These are phyloP conservation scores for Nakaseomyces kungkrabaensis DNA, from an alignment of 1,139 yeast species.

Conservation along the genomic window DNA sequence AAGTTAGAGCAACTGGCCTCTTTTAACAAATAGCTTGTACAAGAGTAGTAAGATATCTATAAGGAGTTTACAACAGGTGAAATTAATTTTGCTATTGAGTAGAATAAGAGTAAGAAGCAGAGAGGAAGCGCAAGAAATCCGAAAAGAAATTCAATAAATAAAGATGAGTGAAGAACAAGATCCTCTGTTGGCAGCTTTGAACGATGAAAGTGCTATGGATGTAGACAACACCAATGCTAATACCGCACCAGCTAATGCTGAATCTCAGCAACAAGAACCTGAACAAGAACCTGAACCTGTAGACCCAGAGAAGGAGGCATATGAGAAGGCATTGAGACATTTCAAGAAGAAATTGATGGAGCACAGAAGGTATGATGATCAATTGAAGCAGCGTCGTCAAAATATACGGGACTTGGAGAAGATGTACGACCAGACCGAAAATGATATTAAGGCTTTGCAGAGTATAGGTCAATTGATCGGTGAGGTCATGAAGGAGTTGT, in stretches of 20 bases:
- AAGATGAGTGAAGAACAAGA: slow-evolving; percentile 59
- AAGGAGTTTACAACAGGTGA: too few species aligned
- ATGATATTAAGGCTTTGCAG: slow-evolving; percentile 93
- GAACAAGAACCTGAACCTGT: slow-evolving; percentile 16
- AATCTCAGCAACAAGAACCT: slow-evolving; percentile 8
- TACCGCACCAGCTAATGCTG: slow-evolving; percentile 1
- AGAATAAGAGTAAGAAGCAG: too few species aligned
- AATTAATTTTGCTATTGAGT: too few species aligned
- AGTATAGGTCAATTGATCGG: slow-evolving; percentile 97
- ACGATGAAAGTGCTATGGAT: slow-evolving; percentile 30
- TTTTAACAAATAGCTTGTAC: too few species aligned
- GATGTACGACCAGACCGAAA: slow-evolving; percentile 87
- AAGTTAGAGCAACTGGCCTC: too few species aligned
- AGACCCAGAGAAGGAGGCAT: slow-evolving; percentile 54
- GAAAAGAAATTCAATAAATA: too few species aligned
- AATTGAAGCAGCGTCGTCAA: slow-evolving; percentile 74
- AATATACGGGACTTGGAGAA: slow-evolving; percentile 77
- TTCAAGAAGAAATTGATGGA: slow-evolving; percentile 82
- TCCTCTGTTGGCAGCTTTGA: slow-evolving; percentile 63
- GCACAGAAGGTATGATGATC: slow-evolving; percentile 92
- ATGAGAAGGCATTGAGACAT: slow-evolving; percentile 68
- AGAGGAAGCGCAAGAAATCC: too few species aligned
- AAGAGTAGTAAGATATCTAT: too few species aligned
- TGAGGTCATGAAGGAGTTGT: slow-evolving; percentile 90
- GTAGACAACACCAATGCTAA: slow-evolving; percentile 7